Evolutionary conservation across 768 basidiomycete species (phyloP), one percentile per base, ranked within the genome.

Genomic region (Pisolithus marmoratus): DNA sequence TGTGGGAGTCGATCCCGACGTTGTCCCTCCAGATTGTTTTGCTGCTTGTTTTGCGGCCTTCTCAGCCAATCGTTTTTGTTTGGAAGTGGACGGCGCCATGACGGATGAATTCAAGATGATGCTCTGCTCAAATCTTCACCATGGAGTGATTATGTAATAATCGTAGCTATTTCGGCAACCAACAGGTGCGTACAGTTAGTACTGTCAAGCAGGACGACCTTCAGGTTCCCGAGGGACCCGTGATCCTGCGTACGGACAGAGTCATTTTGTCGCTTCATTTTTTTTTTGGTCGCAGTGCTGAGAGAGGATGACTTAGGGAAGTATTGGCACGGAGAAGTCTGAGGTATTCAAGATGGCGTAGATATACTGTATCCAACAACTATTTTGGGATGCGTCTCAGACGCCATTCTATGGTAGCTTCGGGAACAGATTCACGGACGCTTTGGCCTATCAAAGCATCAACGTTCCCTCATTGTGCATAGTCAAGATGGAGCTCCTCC

Each of bases 221-320:
- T 64, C 87, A 93, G 65, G 76, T 98, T n/a, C 95, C 96, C 0
- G 92, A 96, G 60, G 95, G 94, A 0, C 94, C 95, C 4, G 95
- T 98, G 47, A 93, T 98, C 64, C 97, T 97, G 96, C 94, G 91
- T 62, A 96, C 95, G 0, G 95, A 99, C 65, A 78, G 96, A 20
- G 67, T 98, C 50, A 93, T 98, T 80, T 87, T 91, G 9, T 93
- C 91, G 15, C 70, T 98, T 38, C 96, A 98, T 69, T n/a, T n/a
- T n/a, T n/a, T n/a, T n/a, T n/a, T n/a, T n/a, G n/a, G n/a, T n/a
- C n/a, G n/a, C n/a, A n/a, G n/a, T n/a, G n/a, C n/a, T n/a, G n/a
- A n/a, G n/a, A n/a, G n/a, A n/a, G n/a, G n/a, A n/a, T n/a, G n/a
- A n/a, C n/a, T n/a, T n/a, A n/a, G n/a, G n/a, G n/a, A n/a, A n/a